Conservation (phyloP, 2,329 filamentous ascomycete species). For the Raffaelea arxii region DNA sequence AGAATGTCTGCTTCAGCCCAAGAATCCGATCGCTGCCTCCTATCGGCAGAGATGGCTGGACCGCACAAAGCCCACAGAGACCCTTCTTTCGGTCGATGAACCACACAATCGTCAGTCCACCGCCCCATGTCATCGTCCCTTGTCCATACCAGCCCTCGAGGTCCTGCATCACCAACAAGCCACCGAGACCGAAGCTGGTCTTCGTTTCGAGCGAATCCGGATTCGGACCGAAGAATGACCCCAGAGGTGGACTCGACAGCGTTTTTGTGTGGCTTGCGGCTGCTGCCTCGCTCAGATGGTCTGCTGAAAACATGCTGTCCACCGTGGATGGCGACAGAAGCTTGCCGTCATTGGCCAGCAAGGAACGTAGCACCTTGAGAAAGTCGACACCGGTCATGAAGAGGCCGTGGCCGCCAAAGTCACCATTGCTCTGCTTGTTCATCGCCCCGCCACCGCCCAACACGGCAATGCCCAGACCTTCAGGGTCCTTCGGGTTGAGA, state of each 20-base stretch:
- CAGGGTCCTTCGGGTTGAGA: slow-evolving; percentile 26
- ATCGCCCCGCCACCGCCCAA: slow-evolving; percentile 23
- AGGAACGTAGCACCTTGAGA: slow-evolving; percentile 31
- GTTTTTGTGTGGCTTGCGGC: slow-evolving; percentile 15
- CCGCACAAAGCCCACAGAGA: slow-evolving; percentile 25
- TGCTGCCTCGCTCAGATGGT: slow-evolving; percentile 30
- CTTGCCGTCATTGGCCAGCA: slow-evolving; percentile 38
- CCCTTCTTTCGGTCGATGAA: slow-evolving; percentile 38
- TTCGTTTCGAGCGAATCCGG: slow-evolving; percentile 18
- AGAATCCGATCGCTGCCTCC: background rate
- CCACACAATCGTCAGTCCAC: slow-evolving; percentile 34
- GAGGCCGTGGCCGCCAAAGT: slow-evolving; percentile 35
- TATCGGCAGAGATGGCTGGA: background rate
- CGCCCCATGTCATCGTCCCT: slow-evolving; percentile 34
- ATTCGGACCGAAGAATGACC: slow-evolving; percentile 26
- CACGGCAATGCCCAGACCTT: slow-evolving; percentile 23
- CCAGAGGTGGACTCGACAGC: slow-evolving; percentile 21
- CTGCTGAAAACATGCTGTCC: slow-evolving; percentile 35
- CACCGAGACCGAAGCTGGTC: slow-evolving; percentile 30
- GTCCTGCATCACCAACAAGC: slow-evolving; percentile 29
- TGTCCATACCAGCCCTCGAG: slow-evolving; percentile 33
- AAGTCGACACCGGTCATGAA: slow-evolving; percentile 29
- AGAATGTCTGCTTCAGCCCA: background rate
- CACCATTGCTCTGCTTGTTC: slow-evolving; percentile 22
- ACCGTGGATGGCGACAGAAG: slow-evolving; percentile 32